These are phyloP conservation scores for Phytophthora pinifolia DNA, from an alignment of 352 stramenopile genomes.

Conservation along the genomic window DNA sequence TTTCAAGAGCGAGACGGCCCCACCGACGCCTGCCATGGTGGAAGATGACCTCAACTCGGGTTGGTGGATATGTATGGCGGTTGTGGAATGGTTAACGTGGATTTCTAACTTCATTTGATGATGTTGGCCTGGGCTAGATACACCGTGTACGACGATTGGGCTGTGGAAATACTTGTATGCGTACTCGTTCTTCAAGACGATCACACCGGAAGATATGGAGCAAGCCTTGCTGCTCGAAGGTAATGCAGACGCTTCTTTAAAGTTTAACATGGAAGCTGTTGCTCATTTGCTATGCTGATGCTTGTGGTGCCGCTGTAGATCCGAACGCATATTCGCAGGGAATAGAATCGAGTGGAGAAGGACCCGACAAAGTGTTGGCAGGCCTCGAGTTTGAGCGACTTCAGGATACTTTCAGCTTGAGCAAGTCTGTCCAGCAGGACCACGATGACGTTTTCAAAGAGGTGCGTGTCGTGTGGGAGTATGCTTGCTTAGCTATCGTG, in stretches of 20 bases:
- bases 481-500: neutral
- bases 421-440: slow-evolving; percentile 12
- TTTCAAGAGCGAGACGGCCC: slow-evolving; percentile 29
- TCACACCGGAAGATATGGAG: slow-evolving; percentile 63
- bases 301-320: slow-evolving; percentile 16
- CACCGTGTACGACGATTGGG: slow-evolving; percentile 62
- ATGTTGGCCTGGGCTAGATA: slow-evolving; percentile 32
- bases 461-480: slow-evolving; percentile 16
- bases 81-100: slow-evolving; percentile 2
- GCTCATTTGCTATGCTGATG: neutral
- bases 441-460: slow-evolving; percentile 54
- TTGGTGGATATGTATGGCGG: slow-evolving; percentile 15
- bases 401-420: slow-evolving; percentile 24
- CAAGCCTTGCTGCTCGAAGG: slow-evolving; percentile 60
- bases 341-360: slow-evolving; percentile 10
- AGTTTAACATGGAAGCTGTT: neutral
- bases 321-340: slow-evolving; percentile 21
- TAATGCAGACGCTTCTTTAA: slow-evolving; percentile 1
- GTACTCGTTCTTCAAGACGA: slow-evolving; percentile 64
- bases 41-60: slow-evolving; percentile 70
- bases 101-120: slow-evolving; percentile 1
- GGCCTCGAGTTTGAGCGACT: slow-evolving; percentile 17
- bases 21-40: slow-evolving; percentile 40
- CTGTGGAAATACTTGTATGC: slow-evolving; percentile 68
- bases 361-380: slow-evolving; percentile 3